phyloP scores from a whole-genome alignment of 2,329 filamentous ascomycete genomes.

The Penicillium sclerotigenum region DNA sequence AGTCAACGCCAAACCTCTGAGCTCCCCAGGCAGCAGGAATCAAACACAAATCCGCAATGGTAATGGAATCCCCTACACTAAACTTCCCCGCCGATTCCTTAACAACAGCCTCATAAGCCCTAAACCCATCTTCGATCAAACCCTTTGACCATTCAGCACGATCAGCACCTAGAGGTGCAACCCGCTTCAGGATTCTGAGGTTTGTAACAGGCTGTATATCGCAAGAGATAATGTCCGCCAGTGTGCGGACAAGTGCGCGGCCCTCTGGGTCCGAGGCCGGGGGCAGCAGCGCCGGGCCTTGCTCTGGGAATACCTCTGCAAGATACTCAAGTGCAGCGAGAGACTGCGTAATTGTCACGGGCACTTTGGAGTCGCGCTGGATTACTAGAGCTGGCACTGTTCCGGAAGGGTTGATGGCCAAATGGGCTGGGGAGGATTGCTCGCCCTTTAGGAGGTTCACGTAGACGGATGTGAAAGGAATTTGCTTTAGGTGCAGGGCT shows the following conservation, averaged over 20 bases:
- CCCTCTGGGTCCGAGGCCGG: conserved; percentile 40
- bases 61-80: conserved; percentile 56
- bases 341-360: conserved; percentile 54
- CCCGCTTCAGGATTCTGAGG: conserved; percentile 50
- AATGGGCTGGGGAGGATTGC: conserved; percentile 49
- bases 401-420: conserved; percentile 52
- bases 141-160: conserved; percentile 52
- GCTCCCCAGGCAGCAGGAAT: conserved; percentile 60
- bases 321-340: conserved; percentile 61
- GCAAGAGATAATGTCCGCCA: conserved; percentile 54
- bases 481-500: conserved; percentile 54
- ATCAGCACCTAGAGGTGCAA: conserved; percentile 46
- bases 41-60: conserved; percentile 58
- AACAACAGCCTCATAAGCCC: conserved; percentile 53
- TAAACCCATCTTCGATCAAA: conserved; percentile 53
- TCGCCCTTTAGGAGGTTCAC: conserved; percentile 57
- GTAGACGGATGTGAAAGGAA: conserved; percentile 48
- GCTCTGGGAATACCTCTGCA: conserved; percentile 53
- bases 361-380: conserved; percentile 20
- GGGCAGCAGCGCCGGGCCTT: conserved; percentile 48
- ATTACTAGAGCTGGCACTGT: conserved; percentile 55
- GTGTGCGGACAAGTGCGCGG: conserved; percentile 53
- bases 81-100: conserved; percentile 46
- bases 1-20: conserved; percentile 53
- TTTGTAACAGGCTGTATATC: conserved; percentile 63